Percentiles rank a stretch among this genome's conserved stretches.
Evolutionary conservation across 2,329 filamentous ascomycete genomes (phyloP).

Genomic region (Trichoderma sp.): DNA sequence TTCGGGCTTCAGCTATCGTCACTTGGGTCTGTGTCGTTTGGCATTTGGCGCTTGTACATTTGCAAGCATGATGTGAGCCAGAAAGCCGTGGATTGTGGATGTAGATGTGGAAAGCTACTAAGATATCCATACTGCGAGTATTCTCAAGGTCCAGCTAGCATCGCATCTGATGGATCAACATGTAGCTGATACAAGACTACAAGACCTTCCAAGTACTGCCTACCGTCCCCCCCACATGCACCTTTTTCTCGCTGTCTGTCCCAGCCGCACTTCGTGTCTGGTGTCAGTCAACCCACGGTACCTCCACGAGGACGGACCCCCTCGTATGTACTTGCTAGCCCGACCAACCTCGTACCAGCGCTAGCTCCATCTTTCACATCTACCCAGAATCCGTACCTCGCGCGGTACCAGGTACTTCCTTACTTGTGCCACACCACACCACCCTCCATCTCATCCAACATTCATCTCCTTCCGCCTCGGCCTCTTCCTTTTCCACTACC

Average conservation of each 20-base stretch:
- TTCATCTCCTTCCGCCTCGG: constrained; percentile 14
- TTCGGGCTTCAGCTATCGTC: not conserved
- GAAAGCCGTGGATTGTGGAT: not conserved
- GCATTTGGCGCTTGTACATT: not conserved
- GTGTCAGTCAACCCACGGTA: not conserved
- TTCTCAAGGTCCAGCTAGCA: not conserved
- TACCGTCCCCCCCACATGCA: not conserved
- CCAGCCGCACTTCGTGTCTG: not conserved
- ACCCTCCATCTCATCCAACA: constrained; percentile 5
- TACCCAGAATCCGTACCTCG: not conserved
- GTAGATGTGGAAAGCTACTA: not conserved
- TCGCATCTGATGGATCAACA: not conserved
- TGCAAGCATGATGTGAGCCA: not conserved
- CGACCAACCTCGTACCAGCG: not conserved
- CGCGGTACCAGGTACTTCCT: not conserved
- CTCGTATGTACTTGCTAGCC: not conserved
- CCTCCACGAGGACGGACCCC: not conserved
- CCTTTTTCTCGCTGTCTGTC: not conserved
- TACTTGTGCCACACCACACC: constrained; percentile 9
- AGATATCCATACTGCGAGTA: not conserved
- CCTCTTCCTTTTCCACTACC: constrained; percentile 5
- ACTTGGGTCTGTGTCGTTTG: not conserved
- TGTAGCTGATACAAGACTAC: not conserved
- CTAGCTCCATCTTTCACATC: not conserved
- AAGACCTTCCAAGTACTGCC: not conserved